Evolutionary conservation across 139 green algal species (phyloP).

Genomic region (Eudorina sp.): DNA sequence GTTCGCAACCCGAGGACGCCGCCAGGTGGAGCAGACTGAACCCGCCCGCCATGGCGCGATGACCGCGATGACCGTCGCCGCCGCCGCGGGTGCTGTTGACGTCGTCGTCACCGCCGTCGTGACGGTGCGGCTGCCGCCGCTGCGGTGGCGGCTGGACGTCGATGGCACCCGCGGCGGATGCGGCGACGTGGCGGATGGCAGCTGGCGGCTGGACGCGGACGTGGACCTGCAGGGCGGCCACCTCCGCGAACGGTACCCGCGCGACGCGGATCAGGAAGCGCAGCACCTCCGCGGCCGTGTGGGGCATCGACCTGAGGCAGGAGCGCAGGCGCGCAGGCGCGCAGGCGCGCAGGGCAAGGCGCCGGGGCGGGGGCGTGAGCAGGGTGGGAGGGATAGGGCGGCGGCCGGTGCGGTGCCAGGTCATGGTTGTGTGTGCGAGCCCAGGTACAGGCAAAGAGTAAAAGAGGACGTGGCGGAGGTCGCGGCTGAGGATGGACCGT

Average conservation of each 20-base stretch:
- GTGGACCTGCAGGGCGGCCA: neutral
- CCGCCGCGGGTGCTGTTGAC: neutral
- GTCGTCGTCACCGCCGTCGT: neutral
- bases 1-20: neutral
- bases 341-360: neutral
- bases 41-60: no score
- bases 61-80: no score
- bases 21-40: constrained; percentile 1
- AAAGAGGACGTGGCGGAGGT: no score
- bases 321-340: neutral
- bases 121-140: neutral
- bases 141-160: neutral
- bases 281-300: constrained; percentile 1
- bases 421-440: no score
- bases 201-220: no score
- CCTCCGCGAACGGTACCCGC: neutral
- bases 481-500: no score
- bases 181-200: no score
- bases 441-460: no score
- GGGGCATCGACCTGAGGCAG: neutral
- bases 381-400: neutral
- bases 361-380: neutral
- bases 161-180: no score
- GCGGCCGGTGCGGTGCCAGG: no score
- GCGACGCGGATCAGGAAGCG: constrained; percentile 8